Evolutionary conservation across 73 alveolate genomes (phyloP).

Genomic region (Stentor coeruleus): DNA sequence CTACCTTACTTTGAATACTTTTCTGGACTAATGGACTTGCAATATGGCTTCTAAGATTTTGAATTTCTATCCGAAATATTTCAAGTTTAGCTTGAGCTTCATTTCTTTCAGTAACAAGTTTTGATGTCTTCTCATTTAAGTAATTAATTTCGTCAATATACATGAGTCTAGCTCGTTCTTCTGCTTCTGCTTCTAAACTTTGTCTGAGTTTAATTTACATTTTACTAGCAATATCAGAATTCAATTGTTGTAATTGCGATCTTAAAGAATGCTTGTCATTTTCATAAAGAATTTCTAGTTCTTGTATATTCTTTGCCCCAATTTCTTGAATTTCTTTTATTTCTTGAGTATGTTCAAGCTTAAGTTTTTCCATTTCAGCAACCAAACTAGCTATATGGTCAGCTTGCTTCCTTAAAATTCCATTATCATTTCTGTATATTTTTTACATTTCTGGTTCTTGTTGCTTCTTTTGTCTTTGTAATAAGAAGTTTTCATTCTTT

Average conservation of each 20-base stretch:
- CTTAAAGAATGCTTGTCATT: not conserved
- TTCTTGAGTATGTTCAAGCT: not conserved
- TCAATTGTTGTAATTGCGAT: not conserved
- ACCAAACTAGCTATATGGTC: not conserved
- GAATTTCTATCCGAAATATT: not conserved
- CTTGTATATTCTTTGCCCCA: not conserved
- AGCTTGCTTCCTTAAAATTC: not conserved
- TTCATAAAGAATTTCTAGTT: not conserved
- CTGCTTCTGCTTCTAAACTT: not conserved
- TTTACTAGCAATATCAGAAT: not conserved
- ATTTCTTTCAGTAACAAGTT: not conserved
- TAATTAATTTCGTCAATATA: not conserved
- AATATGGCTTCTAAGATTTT: not conserved
- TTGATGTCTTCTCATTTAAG: not conserved
- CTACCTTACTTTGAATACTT: not conserved
- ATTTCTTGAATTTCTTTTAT: too few relatives aligned
- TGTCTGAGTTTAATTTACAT: not conserved
- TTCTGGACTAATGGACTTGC: not conserved
- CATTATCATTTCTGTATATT: too few relatives aligned
- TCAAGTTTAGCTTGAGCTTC: constrained; percentile 3
- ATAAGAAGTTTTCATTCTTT: not conserved
- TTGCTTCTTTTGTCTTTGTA: not conserved
- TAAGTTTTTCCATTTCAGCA: not conserved
- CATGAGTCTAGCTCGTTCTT: not conserved
- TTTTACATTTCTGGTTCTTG: too few relatives aligned